These are phyloP conservation scores for Funneliformis caledonium DNA, from an alignment of 371 early-diverging fungal species.

Conservation along the genomic window DNA sequence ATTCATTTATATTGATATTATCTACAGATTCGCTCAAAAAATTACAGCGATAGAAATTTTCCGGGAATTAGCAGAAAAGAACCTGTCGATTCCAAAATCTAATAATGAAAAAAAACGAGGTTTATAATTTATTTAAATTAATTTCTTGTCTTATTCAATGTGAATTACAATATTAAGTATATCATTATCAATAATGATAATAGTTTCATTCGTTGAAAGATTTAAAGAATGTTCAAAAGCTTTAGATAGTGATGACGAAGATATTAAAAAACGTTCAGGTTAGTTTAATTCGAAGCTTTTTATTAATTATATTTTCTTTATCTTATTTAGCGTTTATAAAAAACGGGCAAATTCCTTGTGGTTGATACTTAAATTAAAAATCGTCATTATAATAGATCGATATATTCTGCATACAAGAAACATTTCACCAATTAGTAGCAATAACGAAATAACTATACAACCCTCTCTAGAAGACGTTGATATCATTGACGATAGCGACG, in stretches of 20 bases:
- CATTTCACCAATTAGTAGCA: constrained; percentile 8
- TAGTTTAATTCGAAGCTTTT: not conserved
- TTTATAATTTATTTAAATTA: not conserved
- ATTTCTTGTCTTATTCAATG: not conserved
- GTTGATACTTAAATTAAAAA: too few relatives aligned
- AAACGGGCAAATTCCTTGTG: too few relatives aligned
- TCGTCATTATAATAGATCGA: not conserved
- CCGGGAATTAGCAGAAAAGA: not conserved
- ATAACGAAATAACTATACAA: not conserved
- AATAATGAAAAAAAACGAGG: constrained; percentile 8
- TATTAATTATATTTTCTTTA: too few relatives aligned
- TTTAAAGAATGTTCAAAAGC: not conserved
- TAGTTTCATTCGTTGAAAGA: constrained; percentile 27
- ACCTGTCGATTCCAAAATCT: not conserved
- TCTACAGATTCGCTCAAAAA: not conserved
- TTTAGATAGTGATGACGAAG: not conserved
- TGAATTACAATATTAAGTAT: not conserved
- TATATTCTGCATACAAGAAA: constrained; percentile 9
- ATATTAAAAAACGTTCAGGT: not conserved
- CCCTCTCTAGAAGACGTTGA: not conserved
- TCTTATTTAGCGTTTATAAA: too few relatives aligned
- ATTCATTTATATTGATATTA: not conserved
- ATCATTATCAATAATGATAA: not conserved
- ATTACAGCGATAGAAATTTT: not conserved
- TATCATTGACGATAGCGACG: not conserved